Evolutionary conservation across 1,284 basidiomycete genomes (phyloP).

Genomic region (Limonomyces culmigenus): DNA sequence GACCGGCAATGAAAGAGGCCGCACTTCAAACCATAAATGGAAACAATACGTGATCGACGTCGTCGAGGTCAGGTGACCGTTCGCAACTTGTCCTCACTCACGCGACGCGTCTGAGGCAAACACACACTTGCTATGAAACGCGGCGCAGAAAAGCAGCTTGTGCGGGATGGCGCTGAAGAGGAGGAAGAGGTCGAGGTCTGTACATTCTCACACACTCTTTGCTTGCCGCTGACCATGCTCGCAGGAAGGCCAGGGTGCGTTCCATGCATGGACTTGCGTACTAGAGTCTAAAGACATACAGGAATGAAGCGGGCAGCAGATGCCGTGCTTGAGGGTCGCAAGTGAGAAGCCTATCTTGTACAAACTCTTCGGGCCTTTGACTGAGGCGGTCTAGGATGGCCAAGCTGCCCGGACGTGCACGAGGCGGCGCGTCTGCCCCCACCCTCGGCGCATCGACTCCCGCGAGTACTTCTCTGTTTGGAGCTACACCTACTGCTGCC

Average conservation of each 20-base stretch:
- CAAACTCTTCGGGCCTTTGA: no score
- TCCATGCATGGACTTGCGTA: not conserved
- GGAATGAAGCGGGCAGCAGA: slow-evolving; percentile 10
- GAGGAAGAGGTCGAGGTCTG: slow-evolving; percentile 5
- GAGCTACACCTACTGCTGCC: no score
- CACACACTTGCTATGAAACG: slow-evolving; percentile 14
- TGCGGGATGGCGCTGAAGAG: slow-evolving; percentile 16
- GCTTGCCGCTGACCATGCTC: no score
- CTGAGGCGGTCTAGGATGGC: no score
- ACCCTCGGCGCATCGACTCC: no score
- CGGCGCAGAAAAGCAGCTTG: slow-evolving; percentile 19
- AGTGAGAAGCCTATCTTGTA: no score
- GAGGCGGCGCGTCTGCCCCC: no score
- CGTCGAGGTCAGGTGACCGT: not conserved
- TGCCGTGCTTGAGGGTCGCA: no score
- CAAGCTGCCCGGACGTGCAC: no score
- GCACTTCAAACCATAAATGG: not conserved
- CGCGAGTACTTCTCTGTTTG: no score
- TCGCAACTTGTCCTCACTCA: not conserved
- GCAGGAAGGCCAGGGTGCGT: no score
- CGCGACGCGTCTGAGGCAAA: not conserved
- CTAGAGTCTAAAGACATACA: slow-evolving; percentile 3
- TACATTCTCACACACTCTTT: not conserved
- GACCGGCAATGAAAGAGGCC: not conserved
- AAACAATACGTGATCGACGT: not conserved